Conservation (phyloP, 257 asterid genomes). For the Scutellaria barbata region DNA sequence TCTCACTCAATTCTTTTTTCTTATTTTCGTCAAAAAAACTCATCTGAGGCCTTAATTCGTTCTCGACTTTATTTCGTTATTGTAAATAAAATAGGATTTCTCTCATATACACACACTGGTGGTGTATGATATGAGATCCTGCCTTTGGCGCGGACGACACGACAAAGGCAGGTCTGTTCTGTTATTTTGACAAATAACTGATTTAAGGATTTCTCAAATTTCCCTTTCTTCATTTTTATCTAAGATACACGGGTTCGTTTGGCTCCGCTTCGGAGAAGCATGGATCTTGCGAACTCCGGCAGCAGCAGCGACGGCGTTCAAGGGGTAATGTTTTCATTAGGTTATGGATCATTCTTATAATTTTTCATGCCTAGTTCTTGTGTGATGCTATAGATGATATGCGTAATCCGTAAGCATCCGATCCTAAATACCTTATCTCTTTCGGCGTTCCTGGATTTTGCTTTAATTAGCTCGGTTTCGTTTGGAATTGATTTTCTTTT, state of each 20-base stretch:
- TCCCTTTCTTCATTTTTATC: not conserved
- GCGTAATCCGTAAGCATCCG: conserved; percentile 22
- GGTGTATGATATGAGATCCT: conserved; percentile 3
- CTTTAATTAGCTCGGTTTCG: not conserved
- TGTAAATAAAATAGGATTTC: too few species aligned
- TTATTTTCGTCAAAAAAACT: too few species aligned
- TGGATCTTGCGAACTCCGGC: conserved; percentile 48
- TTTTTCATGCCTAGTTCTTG: conserved; percentile 19
- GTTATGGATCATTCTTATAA: not conserved
- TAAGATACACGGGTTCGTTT: conserved; percentile 18
- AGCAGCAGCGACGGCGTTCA: conserved; percentile 39
- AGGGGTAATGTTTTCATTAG: conserved; percentile 38
- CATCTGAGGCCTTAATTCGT: too few species aligned
- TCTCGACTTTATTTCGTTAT: too few species aligned
- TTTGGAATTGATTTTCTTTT: conserved; percentile 16
- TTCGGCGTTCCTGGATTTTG: not conserved
- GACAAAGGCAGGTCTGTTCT: not conserved
- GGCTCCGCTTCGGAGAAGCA: conserved; percentile 34
- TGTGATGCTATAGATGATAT: conserved; percentile 1
- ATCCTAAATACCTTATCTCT: not conserved
- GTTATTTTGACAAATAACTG: conserved; percentile 5
- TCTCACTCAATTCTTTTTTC: too few species aligned
- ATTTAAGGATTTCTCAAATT: conserved; percentile 8
- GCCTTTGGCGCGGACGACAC: conserved; percentile 32
- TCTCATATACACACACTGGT: not conserved